These are phyloP conservation scores for Vitis hybrid DNA, from an alignment of 177 flowering plant genomes.

Conservation along the genomic window DNA sequence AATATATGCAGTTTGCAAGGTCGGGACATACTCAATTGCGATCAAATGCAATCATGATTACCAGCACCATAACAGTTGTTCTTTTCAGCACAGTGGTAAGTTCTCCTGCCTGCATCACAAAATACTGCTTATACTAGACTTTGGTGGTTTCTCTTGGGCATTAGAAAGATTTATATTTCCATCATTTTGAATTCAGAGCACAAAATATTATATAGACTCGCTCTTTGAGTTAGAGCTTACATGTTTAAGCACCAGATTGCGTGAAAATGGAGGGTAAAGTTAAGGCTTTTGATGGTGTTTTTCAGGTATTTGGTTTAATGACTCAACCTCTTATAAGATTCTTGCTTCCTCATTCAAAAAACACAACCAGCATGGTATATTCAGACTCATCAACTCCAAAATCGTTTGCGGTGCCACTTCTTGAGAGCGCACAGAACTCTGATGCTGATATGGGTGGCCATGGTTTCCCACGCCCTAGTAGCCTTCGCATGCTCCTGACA, in stretches of 20 bases:
- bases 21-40: conserved; percentile 43
- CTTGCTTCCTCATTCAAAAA: conserved; percentile 36
- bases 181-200: not conserved
- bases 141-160: not conserved
- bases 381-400: conserved; percentile 40
- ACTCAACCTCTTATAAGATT: conserved; percentile 46
- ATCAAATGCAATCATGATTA: conserved; percentile 53
- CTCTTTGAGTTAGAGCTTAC: no score
- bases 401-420: conserved; percentile 32
- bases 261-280: no score
- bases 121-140: not conserved
- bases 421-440: conserved; percentile 29
- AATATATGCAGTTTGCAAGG: conserved; percentile 44
- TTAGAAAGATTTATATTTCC: not conserved
- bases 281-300: no score
- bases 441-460: conserved; percentile 25
- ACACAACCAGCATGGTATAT: conserved; percentile 14
- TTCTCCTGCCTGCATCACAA: not conserved
- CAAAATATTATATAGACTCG: not conserved
- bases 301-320: conserved; percentile 53
- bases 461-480: conserved; percentile 26
- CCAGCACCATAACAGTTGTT: conserved; percentile 60
- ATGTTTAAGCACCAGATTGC: no score
- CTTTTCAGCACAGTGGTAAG: conserved; percentile 61
- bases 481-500: conserved; percentile 39